These are phyloP conservation scores for Paecilomyces dactylethromorphus DNA, from an alignment of 2,329 filamentous ascomycete genomes.

Conservation along the genomic window DNA sequence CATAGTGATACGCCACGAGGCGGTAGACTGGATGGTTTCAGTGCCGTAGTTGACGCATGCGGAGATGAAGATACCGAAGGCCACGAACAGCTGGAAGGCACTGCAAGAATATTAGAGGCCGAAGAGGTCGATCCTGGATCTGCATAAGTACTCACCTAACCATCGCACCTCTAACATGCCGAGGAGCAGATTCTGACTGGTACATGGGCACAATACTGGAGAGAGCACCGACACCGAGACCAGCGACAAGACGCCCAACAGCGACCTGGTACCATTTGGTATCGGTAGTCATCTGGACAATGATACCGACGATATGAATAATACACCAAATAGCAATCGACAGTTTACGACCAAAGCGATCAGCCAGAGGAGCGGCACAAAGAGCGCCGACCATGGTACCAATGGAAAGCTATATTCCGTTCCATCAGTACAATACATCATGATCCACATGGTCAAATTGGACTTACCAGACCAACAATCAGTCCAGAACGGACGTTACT, in stretches of 20 bases:
- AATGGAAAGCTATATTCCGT: slow-evolving; percentile 32
- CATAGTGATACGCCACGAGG: slow-evolving; percentile 46
- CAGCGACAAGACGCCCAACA: slow-evolving; percentile 41
- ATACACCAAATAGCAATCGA: slow-evolving; percentile 41
- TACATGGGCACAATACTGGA: slow-evolving; percentile 44
- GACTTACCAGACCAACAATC: slow-evolving; percentile 38
- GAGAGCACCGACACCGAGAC: slow-evolving; percentile 42
- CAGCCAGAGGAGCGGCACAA: slow-evolving; percentile 38
- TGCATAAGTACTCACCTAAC: slow-evolving; percentile 21
- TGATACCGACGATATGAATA: slow-evolving; percentile 40
- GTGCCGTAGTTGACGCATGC: slow-evolving; percentile 45
- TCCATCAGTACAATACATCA: neutral
- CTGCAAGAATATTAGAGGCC: slow-evolving; percentile 12
- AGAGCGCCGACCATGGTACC: slow-evolving; percentile 39
- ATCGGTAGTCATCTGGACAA: slow-evolving; percentile 39
- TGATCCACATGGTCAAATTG: neutral
- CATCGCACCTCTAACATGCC: slow-evolving; percentile 43
- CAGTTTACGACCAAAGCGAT: slow-evolving; percentile 38
- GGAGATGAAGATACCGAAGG: slow-evolving; percentile 43
- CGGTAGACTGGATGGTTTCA: slow-evolving; percentile 35
- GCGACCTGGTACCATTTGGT: slow-evolving; percentile 39
- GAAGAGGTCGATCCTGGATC: neutral
- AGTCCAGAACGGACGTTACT: slow-evolving; percentile 39
- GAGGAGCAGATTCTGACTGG: slow-evolving; percentile 41
- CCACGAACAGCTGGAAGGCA: slow-evolving; percentile 45